phyloP scores from a whole-genome alignment of 257 asterid species.

The Solanum megistacrolobum region DNA sequence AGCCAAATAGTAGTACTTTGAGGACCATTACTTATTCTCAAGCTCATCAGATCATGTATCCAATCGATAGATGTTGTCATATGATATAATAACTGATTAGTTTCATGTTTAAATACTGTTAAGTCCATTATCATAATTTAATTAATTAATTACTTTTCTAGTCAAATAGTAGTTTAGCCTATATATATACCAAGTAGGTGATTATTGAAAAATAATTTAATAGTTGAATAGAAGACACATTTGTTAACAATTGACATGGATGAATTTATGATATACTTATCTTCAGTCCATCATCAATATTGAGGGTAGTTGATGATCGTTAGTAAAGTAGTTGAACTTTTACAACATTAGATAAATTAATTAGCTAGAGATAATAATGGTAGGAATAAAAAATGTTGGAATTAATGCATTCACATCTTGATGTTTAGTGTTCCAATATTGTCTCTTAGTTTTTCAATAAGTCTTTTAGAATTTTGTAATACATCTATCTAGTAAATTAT shows the following conservation, averaged over 20 bases:
- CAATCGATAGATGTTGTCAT: not conserved
- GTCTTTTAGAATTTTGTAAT: too few relatives aligned
- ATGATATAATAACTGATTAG: not conserved
- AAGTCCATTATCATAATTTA: not conserved
- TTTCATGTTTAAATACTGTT: not conserved
- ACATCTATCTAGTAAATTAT: too few relatives aligned
- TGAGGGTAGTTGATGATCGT: not conserved
- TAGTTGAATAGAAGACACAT: too few relatives aligned
- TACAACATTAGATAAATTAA: too few relatives aligned
- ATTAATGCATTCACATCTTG: too few relatives aligned
- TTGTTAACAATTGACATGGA: not conserved
- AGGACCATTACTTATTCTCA: not conserved
- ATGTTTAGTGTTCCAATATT: too few relatives aligned
- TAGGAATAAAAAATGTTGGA: too few relatives aligned
- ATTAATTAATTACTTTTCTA: not conserved
- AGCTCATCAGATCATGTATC: not conserved
- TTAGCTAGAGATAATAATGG: too few relatives aligned
- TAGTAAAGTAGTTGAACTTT: too few relatives aligned
- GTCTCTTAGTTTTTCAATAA: too few relatives aligned
- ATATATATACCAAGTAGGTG: not conserved
- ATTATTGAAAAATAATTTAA: too few relatives aligned
- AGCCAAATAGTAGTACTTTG: not conserved
- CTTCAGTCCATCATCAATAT: not conserved
- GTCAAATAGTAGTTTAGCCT: not conserved
- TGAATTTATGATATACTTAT: not conserved